Conservation (phyloP, 2,329 filamentous ascomycete species). For the Aureobasidium uvarum region DNA sequence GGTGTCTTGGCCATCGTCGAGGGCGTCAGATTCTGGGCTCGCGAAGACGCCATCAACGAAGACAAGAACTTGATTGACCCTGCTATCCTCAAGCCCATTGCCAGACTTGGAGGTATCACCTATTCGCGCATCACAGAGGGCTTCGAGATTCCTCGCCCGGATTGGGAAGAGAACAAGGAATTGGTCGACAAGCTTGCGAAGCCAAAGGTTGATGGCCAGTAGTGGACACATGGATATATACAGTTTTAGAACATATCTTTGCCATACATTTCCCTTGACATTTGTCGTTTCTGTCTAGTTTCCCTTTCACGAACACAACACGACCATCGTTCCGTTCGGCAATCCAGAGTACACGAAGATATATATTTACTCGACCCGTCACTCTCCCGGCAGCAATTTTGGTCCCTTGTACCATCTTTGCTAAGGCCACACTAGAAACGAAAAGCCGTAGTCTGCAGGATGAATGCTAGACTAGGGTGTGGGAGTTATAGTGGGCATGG, state of each 20-base stretch:
- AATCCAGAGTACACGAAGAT: too few relatives aligned
- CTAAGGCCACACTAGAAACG: too few relatives aligned
- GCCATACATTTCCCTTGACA: too few relatives aligned
- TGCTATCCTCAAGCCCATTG: conserved; percentile 69
- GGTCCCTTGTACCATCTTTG: too few relatives aligned
- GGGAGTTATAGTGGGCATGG: background rate
- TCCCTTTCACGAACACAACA: too few relatives aligned
- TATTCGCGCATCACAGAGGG: conserved; percentile 70
- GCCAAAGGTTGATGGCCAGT: conserved; percentile 45
- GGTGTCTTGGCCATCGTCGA: conserved; percentile 75
- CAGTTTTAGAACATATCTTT: background rate
- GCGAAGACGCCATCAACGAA: conserved; percentile 83
- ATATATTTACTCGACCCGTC: too few relatives aligned
- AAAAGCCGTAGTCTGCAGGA: too few relatives aligned
- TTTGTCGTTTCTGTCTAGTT: too few relatives aligned
- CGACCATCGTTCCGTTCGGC: too few relatives aligned
- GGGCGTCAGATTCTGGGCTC: conserved; percentile 81
- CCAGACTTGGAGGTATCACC: conserved; percentile 79
- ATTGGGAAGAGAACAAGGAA: conserved; percentile 49
- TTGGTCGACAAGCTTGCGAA: conserved; percentile 56
- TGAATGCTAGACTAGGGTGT: too few relatives aligned
- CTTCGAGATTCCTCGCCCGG: conserved; percentile 66
- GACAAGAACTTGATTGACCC: conserved; percentile 72
- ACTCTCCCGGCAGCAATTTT: too few relatives aligned
- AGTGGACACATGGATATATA: background rate